Evolutionary conservation across 768 basidiomycete species (phyloP).

Genomic region (Russula brevipes): DNA sequence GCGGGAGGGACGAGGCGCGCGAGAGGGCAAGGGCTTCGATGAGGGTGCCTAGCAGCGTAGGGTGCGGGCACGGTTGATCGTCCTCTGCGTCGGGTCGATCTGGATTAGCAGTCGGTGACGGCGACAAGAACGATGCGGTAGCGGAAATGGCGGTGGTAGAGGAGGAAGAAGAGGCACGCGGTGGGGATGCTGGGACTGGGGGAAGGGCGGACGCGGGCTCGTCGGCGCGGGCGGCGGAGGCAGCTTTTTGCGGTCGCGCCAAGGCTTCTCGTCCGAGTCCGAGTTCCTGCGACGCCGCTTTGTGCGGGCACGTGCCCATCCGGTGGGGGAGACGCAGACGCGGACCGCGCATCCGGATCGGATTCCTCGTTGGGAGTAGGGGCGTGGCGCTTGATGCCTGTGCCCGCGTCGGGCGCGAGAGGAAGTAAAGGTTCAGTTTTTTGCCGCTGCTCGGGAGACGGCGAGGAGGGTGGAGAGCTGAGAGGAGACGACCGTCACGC

Average conservation of each 20-base stretch:
- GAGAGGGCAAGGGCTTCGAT: slow-evolving; percentile 23
- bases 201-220: neutral
- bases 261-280: slow-evolving; percentile 5
- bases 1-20: slow-evolving; percentile 22
- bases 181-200: neutral
- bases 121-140: neutral
- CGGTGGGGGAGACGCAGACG: neutral
- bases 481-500: slow-evolving; percentile 15
- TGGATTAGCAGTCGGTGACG: too few species aligned
- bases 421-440: neutral
- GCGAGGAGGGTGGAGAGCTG: slow-evolving; percentile 18
- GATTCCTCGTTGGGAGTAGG: neutral
- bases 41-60: slow-evolving; percentile 19
- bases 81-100: neutral
- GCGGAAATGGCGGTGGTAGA: neutral
- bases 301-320: neutral
- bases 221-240: neutral
- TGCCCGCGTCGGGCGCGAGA: neutral
- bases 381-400: neutral
- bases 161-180: neutral
- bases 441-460: slow-evolving; percentile 6
- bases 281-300: slow-evolving; percentile 16
- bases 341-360: neutral
- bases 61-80: slow-evolving; percentile 12
- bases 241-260: slow-evolving; percentile 12